Percentiles rank a stretch among this genome's conserved stretches.
Evolutionary conservation across 805 yeast species (phyloP).

Genomic region (Pichia californica): DNA sequence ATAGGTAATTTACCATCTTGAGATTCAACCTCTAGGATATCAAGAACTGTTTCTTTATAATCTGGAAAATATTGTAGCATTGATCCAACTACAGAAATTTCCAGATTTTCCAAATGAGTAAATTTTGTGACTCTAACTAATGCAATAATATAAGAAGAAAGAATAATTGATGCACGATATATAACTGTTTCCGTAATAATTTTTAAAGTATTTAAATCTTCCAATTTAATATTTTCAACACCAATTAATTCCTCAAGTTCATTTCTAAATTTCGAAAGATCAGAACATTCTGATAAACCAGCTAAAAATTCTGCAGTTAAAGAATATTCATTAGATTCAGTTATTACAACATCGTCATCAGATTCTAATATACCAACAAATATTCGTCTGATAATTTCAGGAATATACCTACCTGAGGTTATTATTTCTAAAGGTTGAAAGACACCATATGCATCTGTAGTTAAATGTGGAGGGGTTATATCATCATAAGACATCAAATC

Average conservation of each 20-base stretch:
- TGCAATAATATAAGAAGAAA: conserved; percentile 37
- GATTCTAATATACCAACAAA: conserved; percentile 7
- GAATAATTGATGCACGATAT: conserved; percentile 38
- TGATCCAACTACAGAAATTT: conserved; percentile 13
- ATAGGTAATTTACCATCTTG: not conserved
- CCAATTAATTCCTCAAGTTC: conserved; percentile 2
- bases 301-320: conserved; percentile 5
- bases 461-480: conserved; percentile 7
- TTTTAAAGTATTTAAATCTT: conserved; percentile 10
- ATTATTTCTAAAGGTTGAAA: conserved; percentile 54
- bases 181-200: conserved; percentile 33
- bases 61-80: conserved; percentile 12
- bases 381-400: conserved; percentile 40
- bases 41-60: conserved; percentile 6
- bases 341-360: no score
- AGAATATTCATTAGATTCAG: not conserved
- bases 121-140: conserved; percentile 23
- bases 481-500: not conserved
- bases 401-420: conserved; percentile 50
- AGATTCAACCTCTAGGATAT: conserved; percentile 1
- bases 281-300: conserved; percentile 2
- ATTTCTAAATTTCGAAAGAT: not conserved
- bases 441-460: conserved; percentile 18
- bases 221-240: not conserved
- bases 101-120: not conserved